These are phyloP conservation scores for Herpetospermum pedunculosum DNA, from an alignment of 306 rosid genomes.

Conservation along the genomic window DNA sequence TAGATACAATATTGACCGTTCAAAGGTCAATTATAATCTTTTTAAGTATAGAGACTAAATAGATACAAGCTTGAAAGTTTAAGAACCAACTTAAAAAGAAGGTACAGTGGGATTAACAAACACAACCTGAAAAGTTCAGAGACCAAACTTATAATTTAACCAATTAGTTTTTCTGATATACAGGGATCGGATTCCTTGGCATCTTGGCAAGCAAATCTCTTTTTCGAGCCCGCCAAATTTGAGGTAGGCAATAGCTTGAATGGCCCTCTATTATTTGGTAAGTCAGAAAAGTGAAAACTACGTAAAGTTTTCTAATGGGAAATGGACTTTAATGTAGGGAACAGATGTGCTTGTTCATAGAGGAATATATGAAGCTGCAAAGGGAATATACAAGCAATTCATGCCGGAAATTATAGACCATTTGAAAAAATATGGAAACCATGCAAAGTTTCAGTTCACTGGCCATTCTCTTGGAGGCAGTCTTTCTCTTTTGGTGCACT, in stretches of 20 bases:
- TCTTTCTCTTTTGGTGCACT: slow-evolving; percentile 75
- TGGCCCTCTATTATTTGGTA: neutral
- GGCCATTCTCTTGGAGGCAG: slow-evolving; percentile 98
- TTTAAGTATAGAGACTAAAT: neutral
- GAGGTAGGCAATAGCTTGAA: slow-evolving; percentile 36
- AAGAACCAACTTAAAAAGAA: neutral
- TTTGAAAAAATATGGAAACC: slow-evolving; percentile 45
- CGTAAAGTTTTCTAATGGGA: neutral
- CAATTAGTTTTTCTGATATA: slow-evolving; percentile 16
- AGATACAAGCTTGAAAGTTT: neutral
- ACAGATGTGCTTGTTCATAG: slow-evolving; percentile 74
- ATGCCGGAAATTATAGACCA: slow-evolving; percentile 74
- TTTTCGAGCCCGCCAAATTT: slow-evolving; percentile 87
- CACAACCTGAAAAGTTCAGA: neutral
- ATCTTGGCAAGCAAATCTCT: slow-evolving; percentile 93
- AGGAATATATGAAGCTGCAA: slow-evolving; percentile 95
- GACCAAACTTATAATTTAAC: neutral
- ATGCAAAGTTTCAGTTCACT: slow-evolving; percentile 70
- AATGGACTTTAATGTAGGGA: slow-evolving; percentile 27
- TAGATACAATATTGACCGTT: neutral
- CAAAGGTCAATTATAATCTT: neutral
- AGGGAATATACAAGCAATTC: slow-evolving; percentile 77
- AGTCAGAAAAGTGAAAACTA: neutral
- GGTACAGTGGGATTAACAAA: neutral
- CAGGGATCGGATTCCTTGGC: slow-evolving; percentile 89